Evolutionary conservation across 1,139 yeast species (phyloP), one percentile per base, ranked within the genome.

Genomic region (Suhomyces ambrosiae): DNA sequence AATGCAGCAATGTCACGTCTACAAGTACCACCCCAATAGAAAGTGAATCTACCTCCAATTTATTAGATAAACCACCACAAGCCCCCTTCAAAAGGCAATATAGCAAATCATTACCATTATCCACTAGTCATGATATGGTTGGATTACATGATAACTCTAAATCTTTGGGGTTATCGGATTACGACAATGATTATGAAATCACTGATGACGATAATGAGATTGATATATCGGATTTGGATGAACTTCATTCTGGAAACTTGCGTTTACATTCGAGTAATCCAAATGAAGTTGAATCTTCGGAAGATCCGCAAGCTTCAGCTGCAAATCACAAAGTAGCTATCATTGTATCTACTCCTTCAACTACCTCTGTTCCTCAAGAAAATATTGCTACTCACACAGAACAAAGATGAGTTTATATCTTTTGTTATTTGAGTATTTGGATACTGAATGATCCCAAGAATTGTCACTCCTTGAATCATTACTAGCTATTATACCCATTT

Each of bases 31-130:
- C 54, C 1, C 54, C 57, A 2, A 35, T 46, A 11, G 51, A 49
- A 26, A 27, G 39, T 12, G 49, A 44, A 23, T 23, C 35, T n/a
- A n/a, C n/a, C 14, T 26, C 28, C 15, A 31, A 33, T 6, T 25
- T 40, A 6, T 37, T 52, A 16, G 35, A 31, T 18, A 50, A 50
- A 27, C 52, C 53, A 4, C 50, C 47, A 1, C 50, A 37, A 30
- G 49, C 53, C 7, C 44, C 48, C n/a, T 55, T 48, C 46, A 52
- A 52, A 38, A 49, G 83, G 45, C 80, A 78, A 27, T 82, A 80
- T 54, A 76, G 83, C 41, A 76, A 79, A 50, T 80, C 87, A 0
- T 58, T 81, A 33, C 78, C 85, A 2, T 65, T 76, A 3, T 71
- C 76, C 33, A 66, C 69, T 22, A 74, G 79, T 19, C 77, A 79